Conservation (phyloP, 345 rosid species). For the Turnera subulata region DNA sequence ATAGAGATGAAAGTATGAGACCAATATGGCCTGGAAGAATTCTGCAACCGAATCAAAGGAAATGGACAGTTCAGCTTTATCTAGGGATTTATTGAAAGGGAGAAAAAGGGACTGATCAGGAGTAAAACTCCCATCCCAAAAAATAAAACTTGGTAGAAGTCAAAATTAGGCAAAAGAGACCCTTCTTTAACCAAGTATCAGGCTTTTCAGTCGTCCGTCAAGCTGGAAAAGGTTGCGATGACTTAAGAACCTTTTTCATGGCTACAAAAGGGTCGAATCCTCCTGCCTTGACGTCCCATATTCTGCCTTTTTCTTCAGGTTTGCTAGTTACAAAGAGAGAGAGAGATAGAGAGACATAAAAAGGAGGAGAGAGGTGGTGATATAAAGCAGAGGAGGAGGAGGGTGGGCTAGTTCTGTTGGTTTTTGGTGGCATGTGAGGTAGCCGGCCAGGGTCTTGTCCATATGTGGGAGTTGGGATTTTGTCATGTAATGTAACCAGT, state of each 20-base stretch:
- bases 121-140: constrained; percentile 26
- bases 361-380: background rate
- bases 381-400: constrained; percentile 13
- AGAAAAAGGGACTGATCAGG: constrained; percentile 47
- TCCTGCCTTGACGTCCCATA: background rate
- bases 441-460: constrained; percentile 64
- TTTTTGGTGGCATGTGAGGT: constrained; percentile 59
- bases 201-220: constrained; percentile 21
- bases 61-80: constrained; percentile 53
- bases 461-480: constrained; percentile 43
- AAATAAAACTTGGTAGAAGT: constrained; percentile 20
- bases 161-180: constrained; percentile 28
- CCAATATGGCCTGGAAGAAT: constrained; percentile 21
- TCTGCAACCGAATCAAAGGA: constrained; percentile 39
- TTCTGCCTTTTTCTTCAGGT: constrained; percentile 9
- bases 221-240: constrained; percentile 2
- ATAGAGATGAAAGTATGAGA: constrained; percentile 12
- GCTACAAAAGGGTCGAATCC: constrained; percentile 33
- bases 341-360: constrained; percentile 5
- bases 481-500: constrained; percentile 27
- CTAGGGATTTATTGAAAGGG: constrained; percentile 30
- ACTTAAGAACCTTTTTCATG: constrained; percentile 20
- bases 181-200: constrained; percentile 13
- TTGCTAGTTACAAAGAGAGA: constrained; percentile 4
- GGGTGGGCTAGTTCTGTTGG: constrained; percentile 18